Percentiles rank a stretch among this genome's conserved stretches.
Conservation (phyloP, 2,329 filamentous ascomycete species). For the Cercospora beticola region DNA sequence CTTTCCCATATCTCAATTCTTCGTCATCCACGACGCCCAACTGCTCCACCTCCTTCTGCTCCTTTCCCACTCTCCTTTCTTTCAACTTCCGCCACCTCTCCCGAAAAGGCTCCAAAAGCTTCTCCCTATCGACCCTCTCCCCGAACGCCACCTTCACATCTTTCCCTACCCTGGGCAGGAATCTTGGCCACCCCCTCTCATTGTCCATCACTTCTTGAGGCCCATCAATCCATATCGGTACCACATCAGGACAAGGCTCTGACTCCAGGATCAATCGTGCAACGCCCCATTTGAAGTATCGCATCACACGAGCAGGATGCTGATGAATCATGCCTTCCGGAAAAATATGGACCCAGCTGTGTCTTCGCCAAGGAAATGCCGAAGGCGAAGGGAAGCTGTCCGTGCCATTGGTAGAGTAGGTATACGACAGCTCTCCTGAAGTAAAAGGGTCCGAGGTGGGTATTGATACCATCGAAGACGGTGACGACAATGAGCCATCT, state of each 20-base stretch:
- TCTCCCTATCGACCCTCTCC: constrained; percentile 70
- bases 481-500: background rate
- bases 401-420: constrained; percentile 64
- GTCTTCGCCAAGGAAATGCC: constrained; percentile 65
- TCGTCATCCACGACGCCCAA: constrained; percentile 66
- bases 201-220: constrained; percentile 88
- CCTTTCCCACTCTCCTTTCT: constrained; percentile 50
- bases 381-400: constrained; percentile 72
- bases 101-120: constrained; percentile 74
- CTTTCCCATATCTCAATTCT: constrained; percentile 64
- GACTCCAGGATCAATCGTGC: constrained; percentile 87
- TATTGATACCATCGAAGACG: constrained; percentile 8
- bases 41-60: constrained; percentile 3
- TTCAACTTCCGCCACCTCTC: constrained; percentile 69
- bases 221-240: constrained; percentile 94
- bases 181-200: constrained; percentile 73
- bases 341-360: constrained; percentile 92
- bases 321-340: constrained; percentile 95
- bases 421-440: constrained; percentile 49
- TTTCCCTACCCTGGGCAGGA: constrained; percentile 72
- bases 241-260: constrained; percentile 79
- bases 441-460: constrained; percentile 57
- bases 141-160: constrained; percentile 75
- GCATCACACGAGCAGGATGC: constrained; percentile 71
- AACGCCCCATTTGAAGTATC: constrained; percentile 98